Evolutionary conservation across 2,329 filamentous ascomycete genomes (phyloP), one percentile per base, ranked within the genome.

Genomic region (Metarhizium brunneum): DNA sequence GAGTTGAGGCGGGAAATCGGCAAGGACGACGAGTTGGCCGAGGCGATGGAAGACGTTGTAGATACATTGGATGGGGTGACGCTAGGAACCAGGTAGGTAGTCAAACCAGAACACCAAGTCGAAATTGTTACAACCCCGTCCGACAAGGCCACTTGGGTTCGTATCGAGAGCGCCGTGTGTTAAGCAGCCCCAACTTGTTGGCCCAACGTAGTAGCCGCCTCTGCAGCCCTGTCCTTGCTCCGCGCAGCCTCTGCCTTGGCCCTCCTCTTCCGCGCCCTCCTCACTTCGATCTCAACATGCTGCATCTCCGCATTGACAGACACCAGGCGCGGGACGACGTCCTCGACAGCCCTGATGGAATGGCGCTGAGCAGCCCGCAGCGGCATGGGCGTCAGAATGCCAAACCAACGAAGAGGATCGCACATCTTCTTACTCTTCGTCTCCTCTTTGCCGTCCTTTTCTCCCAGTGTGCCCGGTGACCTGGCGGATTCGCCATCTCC

Each of bases 221-320:
- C 29, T 29, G 18, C 35, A 3, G 6, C 35, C 6, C 14, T 50
- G 20, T 1, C 56, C 38, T 64, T 63, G 53, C 63, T 63, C 60
- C 68, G 72, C 20, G 65, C 64, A 13, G 60, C 68, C 58, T 72
- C 72, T 1, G 71, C 72, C 66, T 81, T 82, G 30, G 75, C 73
- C 40, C 78, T 71, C 69, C 67, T 76, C 71, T 84, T 84, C 56
- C 77, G 72, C 40, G 78, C 80, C 56, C 86, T 74, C 42, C 86
- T 76, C 54, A 92, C 83, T 61, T 87, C 80, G 53, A 85, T 82
- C 71, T 91, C 87, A 5, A 88, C 66, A n/a, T 71, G 70, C 14
- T 76, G 74, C 79, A 92, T 83, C 63, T 83, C 77, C 32, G 75
- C 75, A 40, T 77, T 74, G n/a, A 88, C 68, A 1, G 76, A 78